Percentiles rank a stretch among this genome's conserved stretches.
Conservation (phyloP, 306 rosid genomes). For the Abrus precatorius region DNA sequence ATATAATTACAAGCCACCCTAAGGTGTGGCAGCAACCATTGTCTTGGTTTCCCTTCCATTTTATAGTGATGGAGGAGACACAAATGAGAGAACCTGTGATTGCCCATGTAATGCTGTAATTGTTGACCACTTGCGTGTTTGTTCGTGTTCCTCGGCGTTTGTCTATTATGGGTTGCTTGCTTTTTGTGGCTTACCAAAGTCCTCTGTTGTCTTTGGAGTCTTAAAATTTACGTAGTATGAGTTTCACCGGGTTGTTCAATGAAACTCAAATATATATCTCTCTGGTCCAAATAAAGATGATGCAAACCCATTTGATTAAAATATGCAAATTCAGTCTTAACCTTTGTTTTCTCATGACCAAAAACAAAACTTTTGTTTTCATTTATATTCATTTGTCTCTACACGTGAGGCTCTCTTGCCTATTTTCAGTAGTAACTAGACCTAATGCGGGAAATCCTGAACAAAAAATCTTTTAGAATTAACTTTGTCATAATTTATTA, state of each 20-base stretch:
- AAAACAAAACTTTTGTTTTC: neutral
- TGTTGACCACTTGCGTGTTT: constrained; percentile 29
- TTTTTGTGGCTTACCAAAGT: constrained; percentile 59
- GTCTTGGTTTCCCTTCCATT: neutral
- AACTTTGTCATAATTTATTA: too few relatives aligned
- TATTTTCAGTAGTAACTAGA: neutral
- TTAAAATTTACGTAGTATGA: neutral
- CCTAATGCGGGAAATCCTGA: too few relatives aligned
- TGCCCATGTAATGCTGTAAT: constrained; percentile 34
- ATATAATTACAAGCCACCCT: neutral
- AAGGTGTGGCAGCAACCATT: constrained; percentile 25
- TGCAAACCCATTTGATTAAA: neutral
- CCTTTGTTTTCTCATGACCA: neutral
- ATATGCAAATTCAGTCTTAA: neutral
- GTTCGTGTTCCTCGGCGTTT: constrained; percentile 33
- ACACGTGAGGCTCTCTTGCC: neutral
- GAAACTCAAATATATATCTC: neutral
- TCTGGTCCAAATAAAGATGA: too few relatives aligned
- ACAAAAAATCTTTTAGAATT: too few relatives aligned
- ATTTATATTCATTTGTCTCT: neutral
- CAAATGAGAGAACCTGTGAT: constrained; percentile 29
- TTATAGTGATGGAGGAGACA: constrained; percentile 40
- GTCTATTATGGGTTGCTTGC: constrained; percentile 4
- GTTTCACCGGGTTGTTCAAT: neutral
- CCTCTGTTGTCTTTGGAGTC: constrained; percentile 13